Conservation (phyloP, 2,329 filamentous ascomycete genomes). For the Calonectria leucothoes region DNA sequence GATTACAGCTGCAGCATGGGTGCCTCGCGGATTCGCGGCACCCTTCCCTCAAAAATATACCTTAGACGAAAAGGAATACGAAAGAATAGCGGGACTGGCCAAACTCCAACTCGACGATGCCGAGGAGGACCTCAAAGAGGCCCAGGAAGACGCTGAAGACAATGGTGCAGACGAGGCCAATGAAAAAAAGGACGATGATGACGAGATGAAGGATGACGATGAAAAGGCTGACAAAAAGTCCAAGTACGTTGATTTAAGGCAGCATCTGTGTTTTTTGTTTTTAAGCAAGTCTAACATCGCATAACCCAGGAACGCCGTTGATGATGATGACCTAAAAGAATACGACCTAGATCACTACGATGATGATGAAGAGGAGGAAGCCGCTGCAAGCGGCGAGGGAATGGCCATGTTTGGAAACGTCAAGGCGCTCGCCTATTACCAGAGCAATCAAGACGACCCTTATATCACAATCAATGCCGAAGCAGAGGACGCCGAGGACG, state of each 20-base stretch:
- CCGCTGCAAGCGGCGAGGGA: constrained; percentile 68
- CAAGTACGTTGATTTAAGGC: constrained; percentile 44
- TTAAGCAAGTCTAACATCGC: constrained; percentile 24
- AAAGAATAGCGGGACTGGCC: constrained; percentile 79
- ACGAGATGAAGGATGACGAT: constrained; percentile 50
- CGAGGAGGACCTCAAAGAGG: constrained; percentile 84
- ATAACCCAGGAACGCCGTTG: constrained; percentile 54
- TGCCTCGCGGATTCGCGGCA: constrained; percentile 80
- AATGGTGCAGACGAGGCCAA: constrained; percentile 40
- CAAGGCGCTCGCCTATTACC: constrained; percentile 92
- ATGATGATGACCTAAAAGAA: constrained; percentile 92
- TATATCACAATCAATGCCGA: constrained; percentile 91
- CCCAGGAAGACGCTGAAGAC: constrained; percentile 59
- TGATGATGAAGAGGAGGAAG: constrained; percentile 73
- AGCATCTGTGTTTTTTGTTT: neutral
- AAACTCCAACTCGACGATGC: constrained; percentile 91
- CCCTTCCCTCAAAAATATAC: constrained; percentile 81
- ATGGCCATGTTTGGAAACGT: constrained; percentile 97
- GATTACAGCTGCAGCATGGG: constrained; percentile 83
- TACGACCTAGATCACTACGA: constrained; percentile 98
- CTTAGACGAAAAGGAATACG: constrained; percentile 80
- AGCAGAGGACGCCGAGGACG: constrained; percentile 80
- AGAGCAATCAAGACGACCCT: constrained; percentile 93
- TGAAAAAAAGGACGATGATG: constrained; percentile 47
- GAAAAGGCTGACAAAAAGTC: constrained; percentile 45